Evolutionary conservation across 768 basidiomycete genomes (phyloP), one percentile per base, ranked within the genome.

Genomic region (Suillus ampliporus): DNA sequence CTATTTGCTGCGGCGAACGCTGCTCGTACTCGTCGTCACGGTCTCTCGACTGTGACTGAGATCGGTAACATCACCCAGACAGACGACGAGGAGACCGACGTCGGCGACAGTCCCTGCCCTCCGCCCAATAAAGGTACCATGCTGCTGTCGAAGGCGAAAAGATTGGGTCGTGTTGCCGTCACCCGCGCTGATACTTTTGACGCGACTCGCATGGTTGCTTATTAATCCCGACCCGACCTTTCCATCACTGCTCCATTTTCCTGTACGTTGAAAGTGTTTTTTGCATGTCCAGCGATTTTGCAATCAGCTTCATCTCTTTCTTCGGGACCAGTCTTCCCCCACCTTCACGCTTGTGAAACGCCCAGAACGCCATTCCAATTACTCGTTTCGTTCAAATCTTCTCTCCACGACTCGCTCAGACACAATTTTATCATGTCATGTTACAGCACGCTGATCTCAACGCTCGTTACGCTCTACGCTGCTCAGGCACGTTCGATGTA

Each of bases 91-190:
- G 90, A 91, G 59, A 86, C 85, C 6, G 91, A 92, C 67, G 74
- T 92, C 48, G 92, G 91, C 15, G 92, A 92, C 69, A 95, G 93
- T 68, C 94, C 94, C 5, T 97, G 94, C 77, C 92, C 92, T 3
- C 89, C 92, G 52, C 87, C 90, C 13, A 86, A 82, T 38, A 91
- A 89, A 70, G 78, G 77, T 44, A 19, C 35, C 21, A 40, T 28
- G 23, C 73, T 77, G 48, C 74, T 77, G 23, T 81, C 85, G 60
- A 88, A 89, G 73, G 80, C 77, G 70, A 91, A 87, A 77, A 88
- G 86, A 74, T 65, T 81, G 21, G 78, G 71, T 1, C 81, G 84
- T 43, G 77, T 72, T 34, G 81, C 84, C 14, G 77, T 92, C 38
- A 67, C 75, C 11, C 83, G 89, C 17, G 84, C 89, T 2, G 90